A percentile compares a stretch with the other conserved stretches of the same genome.
These are phyloP conservation scores for Chlorella sp. DNA, from an alignment of 139 green algal genomes.

Conservation along the genomic window DNA sequence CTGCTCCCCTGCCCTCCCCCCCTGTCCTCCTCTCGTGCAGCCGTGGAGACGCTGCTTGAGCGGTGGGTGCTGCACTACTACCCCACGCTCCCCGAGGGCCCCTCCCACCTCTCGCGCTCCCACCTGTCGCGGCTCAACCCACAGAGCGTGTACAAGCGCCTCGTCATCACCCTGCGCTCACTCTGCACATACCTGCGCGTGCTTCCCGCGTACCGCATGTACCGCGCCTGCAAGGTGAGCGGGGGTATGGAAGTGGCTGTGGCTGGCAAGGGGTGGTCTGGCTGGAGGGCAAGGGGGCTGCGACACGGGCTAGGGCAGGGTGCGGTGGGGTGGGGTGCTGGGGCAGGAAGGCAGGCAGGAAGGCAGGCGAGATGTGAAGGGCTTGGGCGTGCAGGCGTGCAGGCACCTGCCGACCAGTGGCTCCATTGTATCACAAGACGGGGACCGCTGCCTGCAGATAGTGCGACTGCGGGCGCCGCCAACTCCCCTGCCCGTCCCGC, in stretches of 20 bases:
- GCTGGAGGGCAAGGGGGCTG: background rate
- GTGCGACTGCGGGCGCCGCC: background rate
- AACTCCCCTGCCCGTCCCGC: background rate
- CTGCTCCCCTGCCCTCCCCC: background rate
- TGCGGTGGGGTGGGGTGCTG: background rate
- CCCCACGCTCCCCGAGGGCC: slow-evolving; percentile 16
- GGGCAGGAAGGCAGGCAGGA: no score
- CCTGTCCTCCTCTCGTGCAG: background rate
- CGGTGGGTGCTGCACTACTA: slow-evolving; percentile 67
- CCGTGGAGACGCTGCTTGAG: slow-evolving; percentile 64
- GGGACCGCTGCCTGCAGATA: background rate
- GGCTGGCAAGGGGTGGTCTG: background rate
- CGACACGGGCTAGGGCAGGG: background rate
- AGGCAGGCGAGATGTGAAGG: no score
- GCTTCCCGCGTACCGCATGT: slow-evolving; percentile 78
- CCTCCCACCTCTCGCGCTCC: slow-evolving; percentile 32
- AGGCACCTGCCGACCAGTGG: background rate
- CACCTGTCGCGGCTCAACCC: slow-evolving; percentile 53
- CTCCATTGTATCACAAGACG: no score
- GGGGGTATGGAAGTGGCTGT: background rate
- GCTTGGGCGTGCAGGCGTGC: no score
- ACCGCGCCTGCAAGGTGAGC: slow-evolving; percentile 59
- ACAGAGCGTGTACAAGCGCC: slow-evolving; percentile 62
- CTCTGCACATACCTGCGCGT: slow-evolving; percentile 77
- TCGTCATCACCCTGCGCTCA: slow-evolving; percentile 72